Evolutionary conservation across 169 alveolate species (phyloP), one percentile per base, ranked within the genome.

Genomic region (Plasmodium cynomolgi): DNA sequence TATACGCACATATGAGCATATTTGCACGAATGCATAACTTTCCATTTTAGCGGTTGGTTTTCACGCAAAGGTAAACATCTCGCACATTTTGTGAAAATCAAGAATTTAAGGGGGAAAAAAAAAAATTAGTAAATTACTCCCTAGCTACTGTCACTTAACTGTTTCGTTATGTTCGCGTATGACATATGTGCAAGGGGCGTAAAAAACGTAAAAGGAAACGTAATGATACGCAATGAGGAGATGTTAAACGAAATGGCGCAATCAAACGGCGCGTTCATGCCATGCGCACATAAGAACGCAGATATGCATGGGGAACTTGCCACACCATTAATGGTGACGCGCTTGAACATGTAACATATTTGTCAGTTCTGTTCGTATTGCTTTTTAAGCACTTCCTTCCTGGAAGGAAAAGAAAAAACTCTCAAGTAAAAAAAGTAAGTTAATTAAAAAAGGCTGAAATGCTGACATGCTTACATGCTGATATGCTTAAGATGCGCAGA

Each of bases 341-440:
- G 13, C 50, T 26, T 68, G 37, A 26, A 68, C 37, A 68, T 29
- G 37, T 68, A 68, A 68, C 29, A 23, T 20, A 68, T 29, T 68
- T 68, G 37, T 68, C 31, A 62, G 77, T 68, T 68, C 37, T 68
- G 62, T 50, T 50, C 62, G n/a, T 68, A 68, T 68, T 68, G n/a
- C 37, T 8, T 68, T 9, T 68, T 68, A 23, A 26, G 62, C 62
- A 50, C 62, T 50, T 50, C 62, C 17, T 47, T 15, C 4, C 62
- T 50, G 58, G 34, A 80, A 80, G 31, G 56, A 37, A 39, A 37
- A 80, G 17, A 80, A 80, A 80, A 80, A 80, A 80, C 11, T 11
- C 58, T 6, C 13, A 80, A 39, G 54, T 29, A 33, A 37, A 77
- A 37, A 37, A 80, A 6, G 2, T 41, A 80, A 37, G 56, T 29